These are phyloP conservation scores for Populus hybrid DNA, from an alignment of 441 rosid genomes.

Conservation along the genomic window DNA sequence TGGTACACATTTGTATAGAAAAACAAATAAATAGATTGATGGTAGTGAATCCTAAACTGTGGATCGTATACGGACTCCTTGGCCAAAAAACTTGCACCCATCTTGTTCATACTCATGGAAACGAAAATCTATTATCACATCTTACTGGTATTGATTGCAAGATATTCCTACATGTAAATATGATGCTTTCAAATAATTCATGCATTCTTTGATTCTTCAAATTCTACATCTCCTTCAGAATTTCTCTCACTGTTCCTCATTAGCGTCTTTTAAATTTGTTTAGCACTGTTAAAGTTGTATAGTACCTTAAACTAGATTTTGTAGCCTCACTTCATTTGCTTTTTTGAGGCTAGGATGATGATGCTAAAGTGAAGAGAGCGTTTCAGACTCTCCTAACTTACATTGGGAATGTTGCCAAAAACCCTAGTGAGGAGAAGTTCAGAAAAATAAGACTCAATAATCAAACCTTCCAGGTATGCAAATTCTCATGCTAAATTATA, in stretches of 20 bases:
- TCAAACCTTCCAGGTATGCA: conserved; percentile 78
- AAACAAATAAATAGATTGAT: not conserved
- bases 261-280: not conserved
- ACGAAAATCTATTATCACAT: no score
- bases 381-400: conserved; percentile 91
- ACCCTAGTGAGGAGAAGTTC: conserved; percentile 86
- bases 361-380: conserved; percentile 88
- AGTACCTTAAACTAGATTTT: not conserved
- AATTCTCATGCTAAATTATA: conserved; percentile 3
- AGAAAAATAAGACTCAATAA: conserved; percentile 86
- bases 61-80: no score
- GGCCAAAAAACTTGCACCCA: no score
- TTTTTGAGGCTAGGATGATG: conserved; percentile 61
- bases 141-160: no score
- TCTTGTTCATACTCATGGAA: no score
- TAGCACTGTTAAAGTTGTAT: not conserved
- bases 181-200: not conserved
- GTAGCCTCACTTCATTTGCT: not conserved
- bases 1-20: not conserved
- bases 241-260: not conserved
- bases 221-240: not conserved
- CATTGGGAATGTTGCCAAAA: conserved; percentile 85
- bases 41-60: no score
- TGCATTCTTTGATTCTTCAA: no score
- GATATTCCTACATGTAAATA: no score